A percentile compares a stretch with the other conserved stretches of the same genome.
These are phyloP conservation scores for Nicotiana sylvestris DNA, from an alignment of 257 asterid species.

Conservation along the genomic window DNA sequence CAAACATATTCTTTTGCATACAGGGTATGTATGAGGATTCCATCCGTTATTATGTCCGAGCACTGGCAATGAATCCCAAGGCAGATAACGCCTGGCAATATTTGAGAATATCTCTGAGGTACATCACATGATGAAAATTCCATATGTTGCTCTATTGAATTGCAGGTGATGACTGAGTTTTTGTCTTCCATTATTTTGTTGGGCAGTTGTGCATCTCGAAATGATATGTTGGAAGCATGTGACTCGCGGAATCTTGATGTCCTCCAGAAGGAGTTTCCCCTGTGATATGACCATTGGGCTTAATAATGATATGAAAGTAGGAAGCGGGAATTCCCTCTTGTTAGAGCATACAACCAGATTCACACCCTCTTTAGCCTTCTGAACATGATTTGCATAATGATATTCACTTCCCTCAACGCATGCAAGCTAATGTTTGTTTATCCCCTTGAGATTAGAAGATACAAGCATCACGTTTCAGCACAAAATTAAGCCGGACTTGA, in stretches of 20 bases:
- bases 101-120: constrained; percentile 92
- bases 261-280: constrained; percentile 91
- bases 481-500: background rate
- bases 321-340: background rate
- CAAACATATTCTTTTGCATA: constrained; percentile 5
- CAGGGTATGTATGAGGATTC: constrained; percentile 98
- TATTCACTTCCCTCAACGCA: background rate
- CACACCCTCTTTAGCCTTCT: constrained; percentile 2
- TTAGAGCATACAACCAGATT: background rate
- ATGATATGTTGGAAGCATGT: constrained; percentile 91
- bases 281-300: constrained; percentile 27
- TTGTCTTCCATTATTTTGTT: background rate
- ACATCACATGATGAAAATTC: constrained; percentile 11
- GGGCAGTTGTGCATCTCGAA: constrained; percentile 82
- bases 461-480: background rate
- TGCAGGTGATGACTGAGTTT: constrained; percentile 1
- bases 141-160: background rate
- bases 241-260: constrained; percentile 87
- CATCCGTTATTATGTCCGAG: constrained; percentile 92
- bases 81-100: constrained; percentile 99
- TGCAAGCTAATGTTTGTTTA: background rate
- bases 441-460: background rate
- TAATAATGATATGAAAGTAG: background rate
- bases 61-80: constrained; percentile 92
- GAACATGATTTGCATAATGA: background rate